Base-by-base conservation (phyloP, 257 asterid species). In the Lycium ferocissimum region DNA sequence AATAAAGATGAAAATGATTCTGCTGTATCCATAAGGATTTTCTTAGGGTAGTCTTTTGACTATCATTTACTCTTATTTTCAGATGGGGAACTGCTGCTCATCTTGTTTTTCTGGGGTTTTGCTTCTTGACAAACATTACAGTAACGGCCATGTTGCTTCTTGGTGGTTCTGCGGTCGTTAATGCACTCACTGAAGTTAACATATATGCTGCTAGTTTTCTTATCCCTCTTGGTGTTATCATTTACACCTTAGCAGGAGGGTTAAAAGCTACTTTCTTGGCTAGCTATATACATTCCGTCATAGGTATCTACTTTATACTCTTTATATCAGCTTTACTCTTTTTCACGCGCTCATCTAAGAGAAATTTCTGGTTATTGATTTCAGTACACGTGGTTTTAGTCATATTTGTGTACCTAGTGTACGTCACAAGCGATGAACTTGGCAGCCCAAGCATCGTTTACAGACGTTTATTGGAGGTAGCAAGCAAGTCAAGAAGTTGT, bases 31-130 rank as follows among this genome's bases (percentile, higher is more conserved):
- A 3, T 75, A 0, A 26, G 33, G 33, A 26, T 26, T 26, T 26
- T 26, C 33, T 26, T 26, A 26, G 33, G 33, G 33, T 14, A 22
- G 81, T 49, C 20, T 49, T 0, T 26, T 51, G 45, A 76, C 5
- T 26, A 0, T 0, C 51, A 22, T 13, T 51, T 72, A 18, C 80
- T 43, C 57, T 7, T 33, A 33, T 49, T 58, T 58, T 58, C 91
- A 94, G 99, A 89, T 95, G 98, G 98, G 99, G 99, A 86, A 94
- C 98, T 53, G 89, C 92, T 5, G 98, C 99, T 85, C 99, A 94
- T 86, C 79, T 94, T 7, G 96, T 95, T 56, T 95, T 94, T 87
- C 93, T 95, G 53, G 89, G 89, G 2, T 95, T 95, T 91, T 95
- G 99, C 91, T 93, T 95, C 92, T 79, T 92, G 95, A 95, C 98